A percentile compares a stretch with the other conserved stretches of the same genome.
Evolutionary conservation across 768 basidiomycete species (phyloP).

Genomic region (Tylopilus rubrobrunneus): DNA sequence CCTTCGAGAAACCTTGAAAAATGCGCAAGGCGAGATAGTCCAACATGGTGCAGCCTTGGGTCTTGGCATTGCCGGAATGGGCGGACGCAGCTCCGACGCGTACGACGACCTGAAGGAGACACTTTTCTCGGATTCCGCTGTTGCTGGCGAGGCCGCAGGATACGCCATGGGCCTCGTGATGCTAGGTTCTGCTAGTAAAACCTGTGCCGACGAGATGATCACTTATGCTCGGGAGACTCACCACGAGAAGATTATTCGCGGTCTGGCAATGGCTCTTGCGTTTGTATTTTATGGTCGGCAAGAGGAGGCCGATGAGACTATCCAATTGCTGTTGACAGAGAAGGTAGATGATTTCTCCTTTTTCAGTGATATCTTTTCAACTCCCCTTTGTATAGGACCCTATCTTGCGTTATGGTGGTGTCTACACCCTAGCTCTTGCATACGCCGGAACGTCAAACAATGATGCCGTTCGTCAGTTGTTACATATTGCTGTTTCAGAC

Average conservation of each 20-base stretch:
- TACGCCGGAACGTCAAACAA: conserved; percentile 97
- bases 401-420: conserved; percentile 95
- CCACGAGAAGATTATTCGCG: conserved; percentile 98
- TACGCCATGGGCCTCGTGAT: conserved; percentile 98
- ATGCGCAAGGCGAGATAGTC: conserved; percentile 77
- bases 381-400: conserved; percentile 62
- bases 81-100: conserved; percentile 80
- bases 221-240: conserved; percentile 96
- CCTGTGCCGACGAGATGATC: conserved; percentile 89
- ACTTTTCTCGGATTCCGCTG: conserved; percentile 91
- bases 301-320: conserved; percentile 86
- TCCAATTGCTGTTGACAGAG: conserved; percentile 74
- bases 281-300: conserved; percentile 91
- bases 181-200: conserved; percentile 86
- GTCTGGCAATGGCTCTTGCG: conserved; percentile 87
- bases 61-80: conserved; percentile 94
- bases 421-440: conserved; percentile 93
- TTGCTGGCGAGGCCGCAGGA: conserved; percentile 93
- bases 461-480: conserved; percentile 81
- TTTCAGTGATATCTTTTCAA: neutral
- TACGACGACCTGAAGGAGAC: conserved; percentile 90
- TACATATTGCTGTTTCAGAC: conserved; percentile 97
- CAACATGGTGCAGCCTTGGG: conserved; percentile 98
- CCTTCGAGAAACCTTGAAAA: conserved; percentile 74
- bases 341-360: conserved; percentile 53